phyloP scores from a whole-genome alignment of 1,139 yeast species.

The Geotrichum histeridarum region DNA sequence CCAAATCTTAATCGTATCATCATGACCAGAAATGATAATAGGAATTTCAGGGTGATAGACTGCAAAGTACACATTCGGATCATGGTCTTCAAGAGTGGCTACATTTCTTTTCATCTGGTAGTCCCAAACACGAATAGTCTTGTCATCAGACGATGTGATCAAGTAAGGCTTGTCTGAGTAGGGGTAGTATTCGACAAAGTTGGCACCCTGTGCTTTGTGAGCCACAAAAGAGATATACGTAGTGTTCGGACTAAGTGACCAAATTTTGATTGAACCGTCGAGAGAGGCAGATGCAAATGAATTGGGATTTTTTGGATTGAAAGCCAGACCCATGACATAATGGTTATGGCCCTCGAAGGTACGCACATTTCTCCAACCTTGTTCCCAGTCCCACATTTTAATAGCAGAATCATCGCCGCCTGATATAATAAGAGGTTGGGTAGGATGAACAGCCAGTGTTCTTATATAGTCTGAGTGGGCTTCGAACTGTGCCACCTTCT shows the following conservation, averaged over 20 bases:
- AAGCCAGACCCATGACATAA: constrained; percentile 88
- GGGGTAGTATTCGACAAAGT: constrained; percentile 94
- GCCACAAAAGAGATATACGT: constrained; percentile 91
- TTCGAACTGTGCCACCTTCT: constrained; percentile 88
- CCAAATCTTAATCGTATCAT: constrained; percentile 93
- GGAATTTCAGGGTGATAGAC: constrained; percentile 96
- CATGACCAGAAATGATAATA: constrained; percentile 75
- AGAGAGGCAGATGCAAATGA: constrained; percentile 96
- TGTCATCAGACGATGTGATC: constrained; percentile 89
- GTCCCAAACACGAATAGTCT: constrained; percentile 90
- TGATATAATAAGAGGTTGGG: constrained; percentile 81
- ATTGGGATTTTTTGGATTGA: constrained; percentile 95
- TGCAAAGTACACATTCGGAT: constrained; percentile 92
- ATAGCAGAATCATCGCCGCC: constrained; percentile 89
- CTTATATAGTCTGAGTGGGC: constrained; percentile 98
- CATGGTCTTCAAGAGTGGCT: constrained; percentile 89
- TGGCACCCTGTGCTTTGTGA: constrained; percentile 89
- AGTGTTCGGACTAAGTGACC: constrained; percentile 86
- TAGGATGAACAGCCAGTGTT: constrained; percentile 88
- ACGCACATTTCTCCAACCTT: constrained; percentile 83
- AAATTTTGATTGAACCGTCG: constrained; percentile 92
- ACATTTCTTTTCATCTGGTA: constrained; percentile 95
- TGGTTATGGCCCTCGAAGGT: constrained; percentile 94
- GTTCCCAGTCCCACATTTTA: constrained; percentile 93
- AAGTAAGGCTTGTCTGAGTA: constrained; percentile 94